Base-by-base conservation (phyloP, 257 asterid genomes). In the Plantago ovata region DNA sequence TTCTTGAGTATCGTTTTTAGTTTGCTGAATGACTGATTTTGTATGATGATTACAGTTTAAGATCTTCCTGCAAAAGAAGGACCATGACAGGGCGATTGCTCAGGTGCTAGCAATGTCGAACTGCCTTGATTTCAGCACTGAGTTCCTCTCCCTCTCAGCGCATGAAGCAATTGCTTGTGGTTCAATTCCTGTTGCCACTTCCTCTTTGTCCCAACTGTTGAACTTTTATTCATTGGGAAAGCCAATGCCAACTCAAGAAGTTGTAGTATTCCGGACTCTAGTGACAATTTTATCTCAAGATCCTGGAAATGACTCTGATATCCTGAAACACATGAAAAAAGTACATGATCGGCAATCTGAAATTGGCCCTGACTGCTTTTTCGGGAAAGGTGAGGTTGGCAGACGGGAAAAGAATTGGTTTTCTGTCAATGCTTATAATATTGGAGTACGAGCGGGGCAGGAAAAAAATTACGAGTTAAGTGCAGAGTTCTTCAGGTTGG, bases 61-160 rank as follows among this genome's bases (percentile, higher is more conserved):
- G 80, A 81, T 89, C 64, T 82, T 74, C 79, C 72, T 89, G 75
- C 96, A 84, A 74, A 81, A 77, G 77, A 82, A 82, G 1, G 89
- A 93, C 65, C 62, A 66, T 60, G 38, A 40, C 72, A 67, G 69
- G 6, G 97, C 98, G 15, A 83, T 79, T 50, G 57, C 83, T 70
- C 95, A 89, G 89, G 79, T 89, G 83, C 89, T 82, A 79, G 90
- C 89, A 56, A 84, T 93, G 97, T 81, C 94, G 59, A 84, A 77
- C 82, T 82, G 91, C 75, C 87, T 89, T 24, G 98, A 93, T 73
- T 93, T 93, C 83, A 88, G 80, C 75, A 75, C 84, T 23, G 97
- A 93, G 53, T 93, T 85, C 80, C 89, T 93, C 63, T 86, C 91
- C 50, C 89, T 93, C 61, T 55, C 95, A 24, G 98, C 96, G 62